Conservation (phyloP, 176 grass and related monocot genomes). For the Juncus effusus region DNA sequence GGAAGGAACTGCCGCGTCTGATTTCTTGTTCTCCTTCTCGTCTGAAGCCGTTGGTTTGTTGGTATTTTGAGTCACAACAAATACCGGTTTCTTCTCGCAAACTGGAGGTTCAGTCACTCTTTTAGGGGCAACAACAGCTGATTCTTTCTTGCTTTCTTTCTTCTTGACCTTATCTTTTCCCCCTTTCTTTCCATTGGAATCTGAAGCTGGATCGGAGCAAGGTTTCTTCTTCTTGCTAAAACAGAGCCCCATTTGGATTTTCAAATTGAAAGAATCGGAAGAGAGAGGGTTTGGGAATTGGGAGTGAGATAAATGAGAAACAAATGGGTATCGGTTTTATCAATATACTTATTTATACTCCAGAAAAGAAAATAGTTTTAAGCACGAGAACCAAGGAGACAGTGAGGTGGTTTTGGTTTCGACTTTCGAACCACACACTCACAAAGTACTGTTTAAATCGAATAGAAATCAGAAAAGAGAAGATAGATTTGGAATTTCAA, state of each 20-base stretch:
- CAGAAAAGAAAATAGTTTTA: neutral
- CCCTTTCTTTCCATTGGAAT: neutral
- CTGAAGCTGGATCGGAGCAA: constrained; percentile 20
- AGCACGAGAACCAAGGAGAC: constrained; percentile 19
- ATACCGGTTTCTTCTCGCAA: constrained; percentile 59
- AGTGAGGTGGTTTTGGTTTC: constrained; percentile 2
- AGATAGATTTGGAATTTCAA: constrained; percentile 44
- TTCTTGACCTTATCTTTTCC: constrained; percentile 13
- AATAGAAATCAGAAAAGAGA: neutral
- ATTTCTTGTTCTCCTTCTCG: constrained; percentile 27
- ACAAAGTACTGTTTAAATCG: constrained; percentile 31
- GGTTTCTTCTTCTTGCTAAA: constrained; percentile 75
- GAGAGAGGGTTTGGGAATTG: neutral
- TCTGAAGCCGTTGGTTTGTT: constrained; percentile 10
- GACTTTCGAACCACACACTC: constrained; percentile 9
- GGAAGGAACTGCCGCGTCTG: neutral
- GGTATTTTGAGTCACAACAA: constrained; percentile 52
- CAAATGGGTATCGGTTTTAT: constrained; percentile 16
- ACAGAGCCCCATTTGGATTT: constrained; percentile 67
- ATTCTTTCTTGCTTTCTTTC: constrained; percentile 15
- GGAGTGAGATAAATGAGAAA: constrained; percentile 1
- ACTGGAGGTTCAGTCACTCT: constrained; percentile 1
- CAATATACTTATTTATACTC: constrained; percentile 19
- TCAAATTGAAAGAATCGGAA: neutral
- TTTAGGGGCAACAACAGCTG: neutral